phyloP scores from a whole-genome alignment of 176 grass and related monocot genomes.

The Tuctoria greenei region DNA sequence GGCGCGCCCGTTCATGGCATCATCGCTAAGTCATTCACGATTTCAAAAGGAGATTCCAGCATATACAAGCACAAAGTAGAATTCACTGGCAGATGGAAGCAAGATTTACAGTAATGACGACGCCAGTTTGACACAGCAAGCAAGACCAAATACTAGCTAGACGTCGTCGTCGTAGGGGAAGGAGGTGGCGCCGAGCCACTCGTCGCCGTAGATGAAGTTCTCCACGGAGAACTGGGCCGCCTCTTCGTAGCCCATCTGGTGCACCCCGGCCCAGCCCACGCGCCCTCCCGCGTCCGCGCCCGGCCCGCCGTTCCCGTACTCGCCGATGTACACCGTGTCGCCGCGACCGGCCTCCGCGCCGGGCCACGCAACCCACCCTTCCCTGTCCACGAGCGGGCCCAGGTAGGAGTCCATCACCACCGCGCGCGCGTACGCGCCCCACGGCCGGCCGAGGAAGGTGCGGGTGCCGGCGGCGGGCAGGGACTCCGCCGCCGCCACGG shows the following conservation, averaged over 20 bases:
- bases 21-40: not conserved
- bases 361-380: constrained; percentile 58
- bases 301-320: constrained; percentile 70
- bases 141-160: not conserved
- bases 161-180: constrained; percentile 67
- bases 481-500: constrained; percentile 32
- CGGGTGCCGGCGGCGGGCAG: constrained; percentile 1
- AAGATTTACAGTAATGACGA: not conserved
- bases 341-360: constrained; percentile 30
- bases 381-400: constrained; percentile 45
- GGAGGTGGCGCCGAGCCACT: constrained; percentile 67
- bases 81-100: not conserved
- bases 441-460: constrained; percentile 76
- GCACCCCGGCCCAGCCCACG: constrained; percentile 53
- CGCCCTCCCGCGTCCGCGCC: constrained; percentile 42
- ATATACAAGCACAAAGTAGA: not conserved
- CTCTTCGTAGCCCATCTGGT: constrained; percentile 62
- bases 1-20: too few relatives aligned
- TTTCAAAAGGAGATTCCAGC: not conserved
- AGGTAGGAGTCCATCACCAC: constrained; percentile 62
- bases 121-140: not conserved
- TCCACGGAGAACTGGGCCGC: constrained; percentile 57
- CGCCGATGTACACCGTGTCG: constrained; percentile 67
- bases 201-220: constrained; percentile 64
- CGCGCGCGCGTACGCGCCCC: constrained; percentile 59